Percentiles rank a stretch among this genome's conserved stretches.
These are phyloP conservation scores for Tricharina praecox DNA, from an alignment of 495 filamentous ascomycete species.

Conservation along the genomic window DNA sequence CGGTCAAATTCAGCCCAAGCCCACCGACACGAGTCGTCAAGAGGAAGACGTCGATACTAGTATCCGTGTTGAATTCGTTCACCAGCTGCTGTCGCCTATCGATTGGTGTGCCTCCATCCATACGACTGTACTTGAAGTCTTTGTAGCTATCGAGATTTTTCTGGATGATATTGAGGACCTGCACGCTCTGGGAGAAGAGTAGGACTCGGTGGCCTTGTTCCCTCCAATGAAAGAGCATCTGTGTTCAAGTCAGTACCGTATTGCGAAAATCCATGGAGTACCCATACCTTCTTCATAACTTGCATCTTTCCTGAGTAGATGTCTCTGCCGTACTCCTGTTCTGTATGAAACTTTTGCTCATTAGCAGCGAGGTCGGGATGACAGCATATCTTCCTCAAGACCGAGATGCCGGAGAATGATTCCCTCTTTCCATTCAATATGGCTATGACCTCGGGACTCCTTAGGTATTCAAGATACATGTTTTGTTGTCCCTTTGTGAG, in stretches of 20 bases:
- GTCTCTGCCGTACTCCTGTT: background rate
- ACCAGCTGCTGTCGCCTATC: constrained; percentile 67
- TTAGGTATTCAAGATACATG: constrained; percentile 64
- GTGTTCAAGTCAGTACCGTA: too few species aligned
- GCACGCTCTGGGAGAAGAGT: constrained; percentile 74
- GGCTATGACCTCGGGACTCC: constrained; percentile 60
- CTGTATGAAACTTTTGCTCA: constrained; percentile 34
- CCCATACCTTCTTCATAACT: constrained; percentile 31
- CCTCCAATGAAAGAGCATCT: constrained; percentile 69
- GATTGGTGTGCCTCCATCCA: constrained; percentile 84
- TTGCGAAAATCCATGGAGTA: too few species aligned
- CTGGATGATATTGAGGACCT: constrained; percentile 88
- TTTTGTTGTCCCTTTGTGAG: constrained; percentile 59
- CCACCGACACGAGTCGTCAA: constrained; percentile 91
- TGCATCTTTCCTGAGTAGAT: constrained; percentile 84
- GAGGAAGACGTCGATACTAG: constrained; percentile 69
- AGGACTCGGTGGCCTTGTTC: constrained; percentile 75
- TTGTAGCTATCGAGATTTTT: constrained; percentile 49
- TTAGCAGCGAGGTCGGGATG: constrained; percentile 78
- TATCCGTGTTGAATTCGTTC: constrained; percentile 74
- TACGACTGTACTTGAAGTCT: constrained; percentile 63
- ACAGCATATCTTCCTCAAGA: constrained; percentile 90
- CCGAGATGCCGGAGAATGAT: constrained; percentile 73
- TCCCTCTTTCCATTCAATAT: constrained; percentile 61
- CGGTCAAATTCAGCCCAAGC: constrained; percentile 82